Conservation (phyloP, 371 early-diverging fungal species). For the Choanephora cucurbitarum region DNA sequence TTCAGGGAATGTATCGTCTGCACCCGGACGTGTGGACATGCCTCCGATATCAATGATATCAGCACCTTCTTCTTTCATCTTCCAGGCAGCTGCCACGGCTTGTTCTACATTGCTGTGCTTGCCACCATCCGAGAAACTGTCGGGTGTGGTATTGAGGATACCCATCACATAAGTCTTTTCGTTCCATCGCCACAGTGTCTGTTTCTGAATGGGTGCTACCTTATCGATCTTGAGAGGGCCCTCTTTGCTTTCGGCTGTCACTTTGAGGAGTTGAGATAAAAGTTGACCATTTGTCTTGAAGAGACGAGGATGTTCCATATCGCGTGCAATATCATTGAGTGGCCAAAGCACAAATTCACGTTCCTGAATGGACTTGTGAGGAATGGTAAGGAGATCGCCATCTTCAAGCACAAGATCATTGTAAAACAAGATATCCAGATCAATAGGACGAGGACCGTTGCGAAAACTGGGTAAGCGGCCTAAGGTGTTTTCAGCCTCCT, state of each 20-base stretch:
- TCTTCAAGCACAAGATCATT: conserved; percentile 77
- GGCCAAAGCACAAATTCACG: conserved; percentile 95
- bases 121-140: conserved; percentile 97
- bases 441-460: conserved; percentile 92
- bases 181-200: conserved; percentile 62
- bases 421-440: conserved; percentile 94
- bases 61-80: conserved; percentile 80
- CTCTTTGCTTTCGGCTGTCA: conserved; percentile 43
- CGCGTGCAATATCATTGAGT: conserved; percentile 89
- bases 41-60: conserved; percentile 97
- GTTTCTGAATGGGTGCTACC: conserved; percentile 62
- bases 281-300: conserved; percentile 82
- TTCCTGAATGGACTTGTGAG: conserved; percentile 88
- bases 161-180: conserved; percentile 89
- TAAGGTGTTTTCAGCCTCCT: conserved; percentile 79
- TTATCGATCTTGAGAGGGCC: conserved; percentile 61
- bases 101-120: conserved; percentile 57
- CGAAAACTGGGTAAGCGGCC: conserved; percentile 75
- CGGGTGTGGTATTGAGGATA: conserved; percentile 95
- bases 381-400: conserved; percentile 71
- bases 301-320: conserved; percentile 86
- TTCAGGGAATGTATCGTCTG: conserved; percentile 74
- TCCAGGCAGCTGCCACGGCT: conserved; percentile 72
- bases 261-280: conserved; percentile 72
- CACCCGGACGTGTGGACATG: conserved; percentile 90